Conservation (phyloP, 2,329 filamentous ascomycete genomes). For the Curvularia sp. region DNA sequence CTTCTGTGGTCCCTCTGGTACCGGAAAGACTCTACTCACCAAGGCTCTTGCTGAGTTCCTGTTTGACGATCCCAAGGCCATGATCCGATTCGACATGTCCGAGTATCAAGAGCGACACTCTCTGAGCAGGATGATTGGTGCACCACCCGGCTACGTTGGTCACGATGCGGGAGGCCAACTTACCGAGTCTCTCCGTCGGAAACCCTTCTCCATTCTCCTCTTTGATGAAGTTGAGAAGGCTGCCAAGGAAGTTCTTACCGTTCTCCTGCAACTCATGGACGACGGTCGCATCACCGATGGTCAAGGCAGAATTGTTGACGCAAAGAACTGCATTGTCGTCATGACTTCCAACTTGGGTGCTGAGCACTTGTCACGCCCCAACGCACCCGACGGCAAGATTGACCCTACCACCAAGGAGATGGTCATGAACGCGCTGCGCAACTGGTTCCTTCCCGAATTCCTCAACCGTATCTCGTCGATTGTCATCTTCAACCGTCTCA, state of each 20-base stretch:
- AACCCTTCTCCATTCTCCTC: slow-evolving; percentile 95
- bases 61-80: slow-evolving; percentile 94
- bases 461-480: slow-evolving; percentile 95
- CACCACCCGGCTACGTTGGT: slow-evolving; percentile 94
- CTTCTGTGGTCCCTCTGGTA: slow-evolving; percentile 98
- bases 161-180: slow-evolving; percentile 96
- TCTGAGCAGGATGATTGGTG: slow-evolving; percentile 95
- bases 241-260: slow-evolving; percentile 95
- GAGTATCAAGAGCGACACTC: slow-evolving; percentile 98
- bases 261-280: slow-evolving; percentile 99
- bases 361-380: slow-evolving; percentile 85
- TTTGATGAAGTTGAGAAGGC: slow-evolving; percentile 99
- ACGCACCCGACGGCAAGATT: slow-evolving; percentile 80
- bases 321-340: slow-evolving; percentile 97
- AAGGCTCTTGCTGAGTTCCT: slow-evolving; percentile 97
- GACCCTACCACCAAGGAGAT: slow-evolving; percentile 85
- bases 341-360: slow-evolving; percentile 98
- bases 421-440: slow-evolving; percentile 87
- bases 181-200: slow-evolving; percentile 90
- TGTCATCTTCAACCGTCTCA: slow-evolving; percentile 98
- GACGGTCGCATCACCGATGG: slow-evolving; percentile 98
- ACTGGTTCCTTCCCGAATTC: slow-evolving; percentile 98
- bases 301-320: slow-evolving; percentile 92
- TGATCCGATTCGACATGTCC: slow-evolving; percentile 99
- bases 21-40: slow-evolving; percentile 95